Evolutionary conservation across 1,284 basidiomycete genomes (phyloP), one percentile per base, ranked within the genome.

Genomic region (Boletus smithii): DNA sequence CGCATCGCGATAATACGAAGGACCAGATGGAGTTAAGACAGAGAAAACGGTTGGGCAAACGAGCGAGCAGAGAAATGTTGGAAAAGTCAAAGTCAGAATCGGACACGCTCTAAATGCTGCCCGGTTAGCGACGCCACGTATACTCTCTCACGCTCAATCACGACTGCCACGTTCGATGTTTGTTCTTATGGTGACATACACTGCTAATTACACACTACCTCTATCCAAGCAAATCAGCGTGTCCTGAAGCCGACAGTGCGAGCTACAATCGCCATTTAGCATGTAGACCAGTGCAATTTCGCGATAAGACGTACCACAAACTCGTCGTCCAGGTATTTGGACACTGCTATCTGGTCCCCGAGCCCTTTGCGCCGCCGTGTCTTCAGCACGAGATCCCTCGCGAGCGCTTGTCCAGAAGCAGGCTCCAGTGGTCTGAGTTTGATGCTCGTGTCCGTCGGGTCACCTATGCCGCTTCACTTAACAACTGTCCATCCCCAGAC

Each of bases 401-500:
- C 91, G 34, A 95, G 74, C 20, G 88, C 88, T 66, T 98, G 91
- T 10, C 95, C 93, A 39, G 93, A 93, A 22, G 97, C 97, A 42
- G 97, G 97, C 68, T 99, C 97, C 49, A 99, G 75, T 48, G 97
- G 95, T 52, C 95, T 81, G 50, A 99, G 81, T 69, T 93, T 91
- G 70, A 99, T 95, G 54, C 83, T 88, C 54, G 88, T 91, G 73
- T 99, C 97, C 57, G 90, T 95, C 36, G 97, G 97, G 72, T 98
- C 95, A 66, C 90, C 90, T 91, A 50, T 8, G 18, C 36, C 2
- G 5, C 23, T 20, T 44, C 45, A 43, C n/a, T 53, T 2, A 46
- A 27, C 26, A 42, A 54, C 59, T 43, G 37, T 10, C 29, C 23
- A 31, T 44, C 41, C 36, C 41, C 5, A 20, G 9, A 50, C 33